Percentiles rank a stretch among this genome's conserved stretches.
phyloP scores from a whole-genome alignment of 306 rosid genomes.

The Cucurbita pepo region DNA sequence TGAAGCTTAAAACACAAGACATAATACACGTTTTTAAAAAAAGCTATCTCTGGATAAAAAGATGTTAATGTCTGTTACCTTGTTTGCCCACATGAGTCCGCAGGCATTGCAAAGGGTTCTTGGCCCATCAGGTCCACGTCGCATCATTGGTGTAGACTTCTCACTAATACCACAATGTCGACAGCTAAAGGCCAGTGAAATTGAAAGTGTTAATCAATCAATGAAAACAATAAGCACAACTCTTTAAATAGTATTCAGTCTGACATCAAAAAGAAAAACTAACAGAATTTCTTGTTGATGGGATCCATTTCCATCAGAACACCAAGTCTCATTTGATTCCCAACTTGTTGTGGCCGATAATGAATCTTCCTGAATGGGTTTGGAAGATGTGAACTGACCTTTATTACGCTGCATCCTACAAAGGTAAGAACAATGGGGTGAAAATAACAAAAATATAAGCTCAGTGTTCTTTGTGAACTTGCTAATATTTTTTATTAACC shows the following conservation, averaged over 20 bases:
- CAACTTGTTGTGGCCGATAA: constrained; percentile 32
- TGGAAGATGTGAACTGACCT: constrained; percentile 65
- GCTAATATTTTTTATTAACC: not conserved
- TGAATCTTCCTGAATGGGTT: constrained; percentile 49
- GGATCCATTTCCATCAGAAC: constrained; percentile 36
- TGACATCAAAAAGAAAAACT: constrained; percentile 14
- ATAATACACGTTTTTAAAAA: not conserved
- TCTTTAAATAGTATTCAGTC: not conserved
- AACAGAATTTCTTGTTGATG: constrained; percentile 54
- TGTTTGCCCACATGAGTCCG: constrained; percentile 84
- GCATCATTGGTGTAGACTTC: constrained; percentile 37
- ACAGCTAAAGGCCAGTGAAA: constrained; percentile 26
- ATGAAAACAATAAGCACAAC: not conserved
- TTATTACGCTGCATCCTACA: constrained; percentile 68
- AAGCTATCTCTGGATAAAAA: not conserved
- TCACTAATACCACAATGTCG: constrained; percentile 62
- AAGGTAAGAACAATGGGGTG: not conserved
- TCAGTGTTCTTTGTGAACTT: not conserved
- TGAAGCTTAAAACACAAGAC: not conserved
- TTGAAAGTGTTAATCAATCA: not conserved
- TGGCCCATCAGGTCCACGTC: not conserved
- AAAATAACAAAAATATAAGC: not conserved
- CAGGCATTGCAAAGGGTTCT: constrained; percentile 32
- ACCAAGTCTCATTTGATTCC: constrained; percentile 36
- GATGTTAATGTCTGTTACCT: constrained; percentile 26